Base-by-base conservation (phyloP, 2,329 filamentous ascomycete species). In the Westerdykella ornata region DNA sequence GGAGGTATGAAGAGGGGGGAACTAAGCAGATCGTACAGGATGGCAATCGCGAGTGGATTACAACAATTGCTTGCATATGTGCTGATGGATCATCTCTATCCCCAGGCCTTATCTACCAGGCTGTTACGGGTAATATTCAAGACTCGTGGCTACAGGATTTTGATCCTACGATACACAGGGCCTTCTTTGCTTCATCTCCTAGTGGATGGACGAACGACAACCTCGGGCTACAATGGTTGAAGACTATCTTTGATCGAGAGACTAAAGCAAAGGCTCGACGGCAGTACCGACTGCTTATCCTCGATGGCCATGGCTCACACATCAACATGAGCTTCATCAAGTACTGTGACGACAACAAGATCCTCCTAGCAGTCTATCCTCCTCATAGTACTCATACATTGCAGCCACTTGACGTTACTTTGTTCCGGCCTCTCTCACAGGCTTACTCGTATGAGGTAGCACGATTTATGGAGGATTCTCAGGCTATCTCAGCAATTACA, bases 221-320 rank as follows among this genome's bases (percentile, higher is more conserved):
- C 28, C 39, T 47, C 12, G 36, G 38, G 13, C 14, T 44, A 13
- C 38, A 39, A 3, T 46, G 35, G 36, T 34, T 46, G 16, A 35
- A 41, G 29, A 14, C 36, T 16, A 37, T 46, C 4, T 46, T 46
- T 38, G 33, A 46, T 41, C 41, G 37, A 13, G 5, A 36, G 4
- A 39, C 44, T 5, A 46, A 40, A 22, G 16, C 29, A 37, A 18
- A 36, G n/a, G 39, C 47, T 11, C 37, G 38, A 30, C 13, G 26
- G 38, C 33, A 14, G n/a, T 47, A 39, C 14, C 34, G 42, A 11
- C 28, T 51, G 18, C 42, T 51, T 13, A 46, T 49, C 32, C 14
- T 52, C 20, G 35, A 49, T 20, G 39, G 49, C 33, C 39, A 52
- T 41, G 41, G 44, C 15, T 47, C 43, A 29, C 40, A 48, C 31